Evolutionary conservation across 208 protist species (phyloP).

Genomic region (Strigomonas culicis): DNA sequence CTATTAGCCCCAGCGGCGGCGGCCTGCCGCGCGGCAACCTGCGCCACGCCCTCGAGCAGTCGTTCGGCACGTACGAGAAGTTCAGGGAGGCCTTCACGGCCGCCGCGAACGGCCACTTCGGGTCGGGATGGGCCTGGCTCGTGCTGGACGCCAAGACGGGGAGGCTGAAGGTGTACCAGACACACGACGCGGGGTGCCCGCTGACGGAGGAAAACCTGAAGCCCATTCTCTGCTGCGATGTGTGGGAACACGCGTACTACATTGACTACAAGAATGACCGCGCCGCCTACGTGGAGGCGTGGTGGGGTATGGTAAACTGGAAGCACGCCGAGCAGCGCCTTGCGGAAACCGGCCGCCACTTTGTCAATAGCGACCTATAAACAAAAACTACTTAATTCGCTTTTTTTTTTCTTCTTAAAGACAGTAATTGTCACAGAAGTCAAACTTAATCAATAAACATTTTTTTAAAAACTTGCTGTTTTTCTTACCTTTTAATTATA

Average conservation of each 20-base stretch:
- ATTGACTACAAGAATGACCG: constrained; percentile 94
- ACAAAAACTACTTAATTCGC: background rate
- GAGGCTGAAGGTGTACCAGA: constrained; percentile 81
- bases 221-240: constrained; percentile 89
- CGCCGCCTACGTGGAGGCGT: constrained; percentile 86
- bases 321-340: constrained; percentile 42
- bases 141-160: constrained; percentile 80
- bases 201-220: constrained; percentile 56
- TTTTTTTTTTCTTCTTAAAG: no score
- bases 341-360: background rate
- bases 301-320: constrained; percentile 95
- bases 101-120: constrained; percentile 87
- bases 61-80: constrained; percentile 82
- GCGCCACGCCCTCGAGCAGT: constrained; percentile 60
- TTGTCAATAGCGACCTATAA: constrained; percentile 17
- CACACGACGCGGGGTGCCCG: constrained; percentile 80
- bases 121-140: constrained; percentile 95
- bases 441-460: no score
- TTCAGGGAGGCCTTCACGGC: constrained; percentile 93
- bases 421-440: no score
- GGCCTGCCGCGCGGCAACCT: constrained; percentile 62
- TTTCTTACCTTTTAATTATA: no score
- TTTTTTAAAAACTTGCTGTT: no score
- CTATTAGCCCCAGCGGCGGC: constrained; percentile 59
- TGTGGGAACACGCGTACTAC: constrained; percentile 97